A percentile compares a stretch with the other conserved stretches of the same genome.
These are phyloP conservation scores for Senecio squalidus DNA, from an alignment of 140 eudicot species.

Conservation along the genomic window DNA sequence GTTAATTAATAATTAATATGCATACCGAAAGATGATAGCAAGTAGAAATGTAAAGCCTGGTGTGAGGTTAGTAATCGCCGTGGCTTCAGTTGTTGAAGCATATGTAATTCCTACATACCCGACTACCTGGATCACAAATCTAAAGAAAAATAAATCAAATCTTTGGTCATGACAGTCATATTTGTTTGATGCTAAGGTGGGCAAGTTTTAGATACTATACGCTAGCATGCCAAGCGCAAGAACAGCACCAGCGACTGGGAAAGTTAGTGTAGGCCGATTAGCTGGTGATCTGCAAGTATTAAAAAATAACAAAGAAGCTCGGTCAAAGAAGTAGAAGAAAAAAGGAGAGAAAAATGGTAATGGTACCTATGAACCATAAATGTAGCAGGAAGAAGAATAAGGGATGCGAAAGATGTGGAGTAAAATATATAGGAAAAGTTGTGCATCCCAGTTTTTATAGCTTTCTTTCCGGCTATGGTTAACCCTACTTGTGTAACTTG, in stretches of 20 bases:
- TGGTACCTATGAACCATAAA: conserved; percentile 39
- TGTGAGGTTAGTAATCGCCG: conserved; percentile 69
- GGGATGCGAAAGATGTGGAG: conserved; percentile 41
- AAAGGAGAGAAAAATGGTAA: not conserved
- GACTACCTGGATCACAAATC: conserved; percentile 55
- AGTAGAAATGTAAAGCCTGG: conserved; percentile 73
- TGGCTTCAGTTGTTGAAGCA: conserved; percentile 55
- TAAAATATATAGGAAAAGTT: conserved; percentile 51
- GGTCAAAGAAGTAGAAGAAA: not conserved
- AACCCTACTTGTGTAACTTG: conserved; percentile 61
- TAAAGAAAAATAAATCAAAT: no score
- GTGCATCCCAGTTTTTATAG: conserved; percentile 61
- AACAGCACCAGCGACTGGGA: conserved; percentile 36
- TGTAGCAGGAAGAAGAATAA: conserved; percentile 48
- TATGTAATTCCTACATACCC: conserved; percentile 57
- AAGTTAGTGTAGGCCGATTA: conserved; percentile 33
- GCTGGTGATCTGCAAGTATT: conserved; percentile 62
- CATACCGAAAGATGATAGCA: conserved; percentile 67
- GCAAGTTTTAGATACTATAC: conserved; percentile 45
- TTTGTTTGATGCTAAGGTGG: no score
- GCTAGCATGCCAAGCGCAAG: conserved; percentile 55
- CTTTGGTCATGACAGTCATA: no score
- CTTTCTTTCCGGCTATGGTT: conserved; percentile 37
- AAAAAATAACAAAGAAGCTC: not conserved
- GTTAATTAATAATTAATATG: no score